Percentiles rank a stretch among this genome's conserved stretches.
phyloP scores from a whole-genome alignment of 306 rosid species.

The Senna siamea region DNA sequence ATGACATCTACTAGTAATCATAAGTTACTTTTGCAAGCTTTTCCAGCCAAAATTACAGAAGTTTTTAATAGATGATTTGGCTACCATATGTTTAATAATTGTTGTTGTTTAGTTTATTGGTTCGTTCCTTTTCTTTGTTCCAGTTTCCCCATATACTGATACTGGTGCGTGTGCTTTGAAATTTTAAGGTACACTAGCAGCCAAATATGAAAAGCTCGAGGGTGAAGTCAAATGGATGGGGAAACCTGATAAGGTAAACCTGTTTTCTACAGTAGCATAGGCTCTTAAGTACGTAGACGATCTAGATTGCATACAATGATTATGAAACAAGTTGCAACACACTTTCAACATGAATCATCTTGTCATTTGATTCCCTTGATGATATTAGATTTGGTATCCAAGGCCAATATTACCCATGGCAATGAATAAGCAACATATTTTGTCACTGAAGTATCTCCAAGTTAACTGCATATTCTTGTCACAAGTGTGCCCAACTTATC shows the following conservation, averaged over 20 bases:
- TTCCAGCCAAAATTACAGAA: neutral
- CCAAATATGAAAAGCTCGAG: conserved; percentile 85
- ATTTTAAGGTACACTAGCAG: conserved; percentile 76
- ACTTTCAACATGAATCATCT: neutral
- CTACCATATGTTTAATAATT: conserved; percentile 6
- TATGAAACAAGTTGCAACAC: conserved; percentile 1
- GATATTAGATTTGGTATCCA: conserved; percentile 6
- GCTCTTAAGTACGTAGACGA: conserved; percentile 15
- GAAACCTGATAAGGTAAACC: conserved; percentile 83
- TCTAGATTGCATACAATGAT: conserved; percentile 23
- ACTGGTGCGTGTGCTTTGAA: conserved; percentile 22
- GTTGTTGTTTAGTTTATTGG: conserved; percentile 4
- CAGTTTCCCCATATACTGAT: conserved; percentile 29
- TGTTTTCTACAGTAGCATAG: too few species aligned
- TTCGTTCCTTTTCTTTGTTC: conserved; percentile 10
- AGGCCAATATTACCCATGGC: conserved; percentile 17
- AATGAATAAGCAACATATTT: conserved; percentile 32
- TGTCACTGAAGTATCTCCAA: conserved; percentile 3
- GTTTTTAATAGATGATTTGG: conserved; percentile 19
- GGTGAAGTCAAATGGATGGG: conserved; percentile 99
- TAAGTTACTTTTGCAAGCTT: neutral
- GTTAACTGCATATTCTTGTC: conserved; percentile 25
- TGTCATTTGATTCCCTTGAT: conserved; percentile 13
- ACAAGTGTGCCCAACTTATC: neutral
- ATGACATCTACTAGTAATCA: neutral